Evolutionary conservation across 2,329 filamentous ascomycete species (phyloP), one percentile per base, ranked within the genome.

Genomic region (Niveomyces coronatus): DNA sequence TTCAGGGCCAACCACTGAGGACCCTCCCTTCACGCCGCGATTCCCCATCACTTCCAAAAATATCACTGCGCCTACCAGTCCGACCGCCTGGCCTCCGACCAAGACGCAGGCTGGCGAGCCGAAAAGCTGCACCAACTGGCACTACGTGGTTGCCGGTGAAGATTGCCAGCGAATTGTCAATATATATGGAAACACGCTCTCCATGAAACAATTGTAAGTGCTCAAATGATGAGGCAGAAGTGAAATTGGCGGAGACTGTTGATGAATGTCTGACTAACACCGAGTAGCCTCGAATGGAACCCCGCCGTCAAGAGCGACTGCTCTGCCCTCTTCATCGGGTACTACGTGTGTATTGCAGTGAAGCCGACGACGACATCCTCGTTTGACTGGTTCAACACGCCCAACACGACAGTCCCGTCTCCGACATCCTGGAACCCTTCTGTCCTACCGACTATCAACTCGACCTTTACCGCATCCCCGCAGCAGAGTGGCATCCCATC

Each of bases 51-150:
- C 39, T 3, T 33, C 24, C 0, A 41, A 24, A 23, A 45, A 30
- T 27, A 29, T 39, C 20, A 43, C 26, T 18, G 41, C 36, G 22
- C 35, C 34, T 8, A 41, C 27, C 24, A 41, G 31, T 20, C 38
- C 19, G 10, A 41, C 38, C 7, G 34, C 35, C 3, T 47, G 37
- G 39, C 48, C 49, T 7, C 49, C 49, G 9, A 43, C 31, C 10
- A 37, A 42, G 29, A 51, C 45, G 11, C 45, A 41, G 39, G 35
- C 36, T 6, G 48, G 49, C 10, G 41, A 50, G 44, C 41, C 44
- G 9, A 29, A 17, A n/a, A 38, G 41, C 31, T 48, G 46, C 35
- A 40, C 19, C 30, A 39, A 39, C 29, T 45, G 44, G 41, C 41
- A 45, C 28, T 37, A 22, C 23, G 41, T 39, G 18, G 15, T 17